These are phyloP conservation scores for Globisporangium ultimum DNA, from an alignment of 352 stramenopile genomes.

Conservation along the genomic window DNA sequence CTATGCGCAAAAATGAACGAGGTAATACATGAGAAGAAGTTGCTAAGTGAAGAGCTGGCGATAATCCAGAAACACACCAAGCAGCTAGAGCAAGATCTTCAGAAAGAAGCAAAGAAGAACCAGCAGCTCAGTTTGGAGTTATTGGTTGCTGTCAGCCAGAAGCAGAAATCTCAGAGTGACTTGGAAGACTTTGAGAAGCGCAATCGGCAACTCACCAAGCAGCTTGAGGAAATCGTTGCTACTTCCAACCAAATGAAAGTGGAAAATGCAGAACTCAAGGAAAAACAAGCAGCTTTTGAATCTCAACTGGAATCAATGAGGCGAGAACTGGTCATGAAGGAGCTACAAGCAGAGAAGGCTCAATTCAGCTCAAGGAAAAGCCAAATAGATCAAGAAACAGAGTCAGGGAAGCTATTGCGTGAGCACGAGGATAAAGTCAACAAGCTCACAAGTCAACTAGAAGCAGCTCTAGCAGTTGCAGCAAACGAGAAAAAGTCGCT, in stretches of 20 bases:
- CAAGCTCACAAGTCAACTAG: slow-evolving; percentile 14
- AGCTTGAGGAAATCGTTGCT: slow-evolving; percentile 13
- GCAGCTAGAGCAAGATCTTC: slow-evolving; percentile 22
- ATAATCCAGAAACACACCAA: slow-evolving; percentile 32
- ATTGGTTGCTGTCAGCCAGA: slow-evolving; percentile 67
- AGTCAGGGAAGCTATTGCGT: slow-evolving; percentile 22
- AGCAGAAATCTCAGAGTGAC: slow-evolving; percentile 37
- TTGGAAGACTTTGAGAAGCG: slow-evolving; percentile 24
- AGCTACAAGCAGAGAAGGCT: slow-evolving; percentile 46
- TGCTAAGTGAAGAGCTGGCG: slow-evolving; percentile 28
- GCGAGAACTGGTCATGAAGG: slow-evolving; percentile 38
- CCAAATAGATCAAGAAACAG: slow-evolving; percentile 39
- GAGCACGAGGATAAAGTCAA: slow-evolving; percentile 12
- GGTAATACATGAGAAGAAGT: slow-evolving; percentile 39
- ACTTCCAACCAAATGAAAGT: slow-evolving; percentile 11
- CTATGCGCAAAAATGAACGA: slow-evolving; percentile 56
- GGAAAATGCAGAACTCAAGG: slow-evolving; percentile 22
- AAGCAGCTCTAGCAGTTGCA: slow-evolving; percentile 13
- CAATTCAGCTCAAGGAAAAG: slow-evolving; percentile 25
- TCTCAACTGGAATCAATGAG: slow-evolving; percentile 28
- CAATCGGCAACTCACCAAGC: slow-evolving; percentile 14
- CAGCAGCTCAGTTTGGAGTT: slow-evolving; percentile 70
- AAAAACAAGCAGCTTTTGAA: slow-evolving; percentile 14
- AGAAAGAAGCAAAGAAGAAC: slow-evolving; percentile 51
- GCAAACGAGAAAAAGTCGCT: slow-evolving; percentile 19